Percentiles rank a stretch among this genome's conserved stretches.
Evolutionary conservation across 1,284 basidiomycete species (phyloP).

Genomic region (Tilletia indica): DNA sequence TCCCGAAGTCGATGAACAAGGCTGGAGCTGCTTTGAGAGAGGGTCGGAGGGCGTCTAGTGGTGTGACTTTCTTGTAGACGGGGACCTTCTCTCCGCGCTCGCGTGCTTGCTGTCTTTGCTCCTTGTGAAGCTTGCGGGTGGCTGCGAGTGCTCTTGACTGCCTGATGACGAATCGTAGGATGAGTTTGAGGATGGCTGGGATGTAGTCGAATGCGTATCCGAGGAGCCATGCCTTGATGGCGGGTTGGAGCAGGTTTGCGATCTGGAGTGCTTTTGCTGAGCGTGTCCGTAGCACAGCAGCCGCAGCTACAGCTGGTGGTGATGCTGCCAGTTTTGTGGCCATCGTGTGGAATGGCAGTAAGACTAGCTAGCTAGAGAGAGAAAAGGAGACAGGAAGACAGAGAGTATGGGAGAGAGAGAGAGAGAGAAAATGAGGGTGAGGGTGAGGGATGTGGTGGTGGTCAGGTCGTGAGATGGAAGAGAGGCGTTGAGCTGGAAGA

Average conservation of each 20-base stretch:
- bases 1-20: background rate
- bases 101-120: background rate
- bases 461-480: too few relatives aligned
- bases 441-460: too few relatives aligned
- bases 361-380: too few relatives aligned
- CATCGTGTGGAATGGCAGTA: too few relatives aligned
- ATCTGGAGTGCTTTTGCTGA: background rate
- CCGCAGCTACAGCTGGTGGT: too few relatives aligned
- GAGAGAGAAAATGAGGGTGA: too few relatives aligned
- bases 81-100: background rate
- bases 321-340: too few relatives aligned
- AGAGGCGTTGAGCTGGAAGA: too few relatives aligned
- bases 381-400: too few relatives aligned
- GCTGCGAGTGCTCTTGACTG: conserved; percentile 3
- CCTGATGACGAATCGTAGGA: conserved; percentile 34
- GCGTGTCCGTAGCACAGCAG: too few relatives aligned
- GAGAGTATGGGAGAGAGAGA: too few relatives aligned
- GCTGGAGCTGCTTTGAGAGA: conserved; percentile 1
- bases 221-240: conserved; percentile 39
- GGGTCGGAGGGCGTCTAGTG: background rate
- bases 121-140: background rate
- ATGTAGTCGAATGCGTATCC: conserved; percentile 47
- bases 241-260: conserved; percentile 32
- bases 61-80: background rate
- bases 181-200: conserved; percentile 43